These are phyloP conservation scores for Nissolia schottii DNA, from an alignment of 306 rosid genomes.

Conservation along the genomic window DNA sequence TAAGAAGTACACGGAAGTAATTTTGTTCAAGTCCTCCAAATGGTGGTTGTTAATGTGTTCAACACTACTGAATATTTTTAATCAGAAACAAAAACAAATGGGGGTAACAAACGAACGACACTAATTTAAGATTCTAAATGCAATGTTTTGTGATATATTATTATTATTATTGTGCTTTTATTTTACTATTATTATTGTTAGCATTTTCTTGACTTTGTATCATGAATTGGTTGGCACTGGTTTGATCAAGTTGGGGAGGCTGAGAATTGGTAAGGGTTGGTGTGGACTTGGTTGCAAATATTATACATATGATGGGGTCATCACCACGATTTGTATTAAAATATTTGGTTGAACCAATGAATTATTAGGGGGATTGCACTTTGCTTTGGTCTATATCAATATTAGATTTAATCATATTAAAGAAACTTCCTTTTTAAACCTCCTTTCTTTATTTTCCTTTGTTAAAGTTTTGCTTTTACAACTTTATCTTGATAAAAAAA, in stretches of 20 bases:
- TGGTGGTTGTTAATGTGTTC: background rate
- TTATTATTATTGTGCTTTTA: too few relatives aligned
- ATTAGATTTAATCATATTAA: background rate
- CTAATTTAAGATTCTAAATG: background rate
- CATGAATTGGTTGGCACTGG: slow-evolving; percentile 37
- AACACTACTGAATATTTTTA: background rate
- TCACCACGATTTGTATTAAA: background rate
- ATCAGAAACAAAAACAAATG: background rate
- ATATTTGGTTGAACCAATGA: slow-evolving; percentile 24
- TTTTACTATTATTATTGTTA: background rate
- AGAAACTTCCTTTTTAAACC: background rate
- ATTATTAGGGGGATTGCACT: slow-evolving; percentile 7
- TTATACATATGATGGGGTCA: slow-evolving; percentile 6
- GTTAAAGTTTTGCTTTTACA: background rate
- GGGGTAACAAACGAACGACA: background rate
- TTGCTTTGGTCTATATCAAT: slow-evolving; percentile 11
- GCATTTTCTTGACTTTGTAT: slow-evolving; percentile 27
- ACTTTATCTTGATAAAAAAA: background rate
- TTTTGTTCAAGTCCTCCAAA: slow-evolving; percentile 30
- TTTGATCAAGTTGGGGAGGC: slow-evolving; percentile 19
- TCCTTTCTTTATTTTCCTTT: background rate
- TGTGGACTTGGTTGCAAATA: slow-evolving; percentile 40
- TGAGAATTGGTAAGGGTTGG: slow-evolving; percentile 39
- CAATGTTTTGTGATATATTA: background rate
- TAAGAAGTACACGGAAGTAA: slow-evolving; percentile 27